Evolutionary conservation across 257 asterid genomes (phyloP), one percentile per base, ranked within the genome.

Genomic region (Solanum dulcamara): DNA sequence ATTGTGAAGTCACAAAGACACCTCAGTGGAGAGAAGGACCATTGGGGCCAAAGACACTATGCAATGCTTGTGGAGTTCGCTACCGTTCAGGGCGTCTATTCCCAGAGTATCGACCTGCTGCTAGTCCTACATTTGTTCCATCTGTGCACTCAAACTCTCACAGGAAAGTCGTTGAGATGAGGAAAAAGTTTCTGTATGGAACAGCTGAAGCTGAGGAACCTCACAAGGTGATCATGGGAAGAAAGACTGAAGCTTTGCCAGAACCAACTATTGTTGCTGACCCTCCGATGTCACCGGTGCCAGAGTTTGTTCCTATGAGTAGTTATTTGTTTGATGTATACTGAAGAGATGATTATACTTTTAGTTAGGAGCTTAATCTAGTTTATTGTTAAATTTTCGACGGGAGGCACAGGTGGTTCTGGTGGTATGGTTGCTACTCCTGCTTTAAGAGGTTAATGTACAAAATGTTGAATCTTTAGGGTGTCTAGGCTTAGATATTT

Each of bases 11-110:
- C 40, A 91, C 95, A 37, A 92, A 89, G 89, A 95, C 98, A 1
- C 98, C 98, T 7, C 98, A 95, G 85, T 95, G 98, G 98, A 90
- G 98, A 67, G 98, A 93, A 93, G 98, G 98, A 22, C 98, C 98
- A 0, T 10, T 86, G 89, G 98, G 98, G 4, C 98, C 96, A 0
- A 93, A 91, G 91, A 94, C 97, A 2, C 90, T 95, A 13, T 95
- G 98, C 92, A 95, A 95, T n/a, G 98, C 98, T 2, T 95, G 98
- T 68, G 98, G 98, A 10, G 98, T 95, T 35, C 93, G 98, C 5
- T 92, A 90, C 86, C 87, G 98, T 24, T 95, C 98, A 0, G 98
- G 98, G 14, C 94, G 98, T 15, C 88, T 95, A 3, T 91, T 83
- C 59, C 98, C 98, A 0, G 98, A 95, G 59, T 95, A 95, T 83